Evolutionary conservation across 177 flowering plant species (phyloP).

Genomic region (Tripterygium wilfordii): DNA sequence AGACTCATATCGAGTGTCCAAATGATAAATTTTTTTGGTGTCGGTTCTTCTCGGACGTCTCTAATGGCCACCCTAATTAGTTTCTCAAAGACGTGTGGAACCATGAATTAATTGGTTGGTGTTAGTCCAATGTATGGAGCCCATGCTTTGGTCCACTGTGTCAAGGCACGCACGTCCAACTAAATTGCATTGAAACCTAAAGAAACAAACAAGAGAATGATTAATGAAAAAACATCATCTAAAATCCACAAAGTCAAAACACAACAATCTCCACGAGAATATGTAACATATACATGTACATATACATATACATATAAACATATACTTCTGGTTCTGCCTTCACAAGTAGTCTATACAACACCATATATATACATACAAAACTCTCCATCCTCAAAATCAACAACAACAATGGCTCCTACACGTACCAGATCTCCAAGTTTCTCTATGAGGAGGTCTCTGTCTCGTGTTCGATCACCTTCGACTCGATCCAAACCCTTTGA

Average conservation of each 20-base stretch:
- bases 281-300: not conserved
- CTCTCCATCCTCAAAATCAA: not conserved
- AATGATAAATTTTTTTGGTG: not conserved
- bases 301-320: too few species aligned
- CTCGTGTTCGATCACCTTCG: slow-evolving; percentile 1
- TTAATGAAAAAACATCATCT: not conserved
- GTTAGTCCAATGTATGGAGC: not conserved
- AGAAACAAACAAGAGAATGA: not conserved
- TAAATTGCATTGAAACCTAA: not conserved
- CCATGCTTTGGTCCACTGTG: not conserved
- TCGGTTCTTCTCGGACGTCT: not conserved
- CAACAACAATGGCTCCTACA: not conserved
- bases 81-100: slow-evolving; percentile 1
- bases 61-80: not conserved
- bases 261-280: not conserved
- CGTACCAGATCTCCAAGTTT: not conserved
- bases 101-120: not conserved
- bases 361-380: not conserved
- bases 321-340: too few species aligned
- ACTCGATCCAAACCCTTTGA: not conserved
- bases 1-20: not conserved
- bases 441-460: not conserved
- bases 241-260: not conserved
- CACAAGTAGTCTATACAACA: not conserved
- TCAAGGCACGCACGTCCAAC: not conserved